A percentile compares a stretch with the other conserved stretches of the same genome.
Evolutionary conservation across 495 filamentous ascomycete genomes (phyloP).

Genomic region (Penicillium lagena): DNA sequence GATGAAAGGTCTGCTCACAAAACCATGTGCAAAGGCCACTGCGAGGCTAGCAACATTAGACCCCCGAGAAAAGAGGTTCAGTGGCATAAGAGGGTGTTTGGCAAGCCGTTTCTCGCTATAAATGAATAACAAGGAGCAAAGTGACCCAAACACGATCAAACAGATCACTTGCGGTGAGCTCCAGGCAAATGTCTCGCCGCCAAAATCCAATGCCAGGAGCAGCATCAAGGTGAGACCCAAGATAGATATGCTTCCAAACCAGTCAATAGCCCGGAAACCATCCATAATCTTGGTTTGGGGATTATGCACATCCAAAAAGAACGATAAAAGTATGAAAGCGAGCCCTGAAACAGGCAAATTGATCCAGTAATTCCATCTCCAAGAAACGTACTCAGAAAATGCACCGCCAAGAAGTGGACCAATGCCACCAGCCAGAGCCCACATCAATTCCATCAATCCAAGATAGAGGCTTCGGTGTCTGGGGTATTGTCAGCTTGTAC

Average conservation of each 20-base stretch:
- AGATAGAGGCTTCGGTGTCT: constrained; percentile 24
- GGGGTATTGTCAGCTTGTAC: too few relatives aligned
- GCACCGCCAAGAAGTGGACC: constrained; percentile 21
- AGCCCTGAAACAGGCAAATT: constrained; percentile 59
- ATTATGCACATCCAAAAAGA: constrained; percentile 60
- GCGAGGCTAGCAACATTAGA: constrained; percentile 38
- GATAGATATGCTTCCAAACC: constrained; percentile 54
- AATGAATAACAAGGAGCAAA: constrained; percentile 51
- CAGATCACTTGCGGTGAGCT: constrained; percentile 62
- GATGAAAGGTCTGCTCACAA: background rate
- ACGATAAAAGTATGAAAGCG: constrained; percentile 51
- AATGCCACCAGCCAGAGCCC: constrained; percentile 24
- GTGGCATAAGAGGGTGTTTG: constrained; percentile 63
- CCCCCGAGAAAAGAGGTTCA: constrained; percentile 49
- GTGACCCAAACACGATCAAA: constrained; percentile 61
- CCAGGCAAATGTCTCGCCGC: constrained; percentile 63
- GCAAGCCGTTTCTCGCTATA: constrained; percentile 62
- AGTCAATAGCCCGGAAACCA: constrained; percentile 65
- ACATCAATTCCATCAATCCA: constrained; percentile 21
- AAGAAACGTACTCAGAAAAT: constrained; percentile 5
- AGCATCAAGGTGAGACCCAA: constrained; percentile 63
- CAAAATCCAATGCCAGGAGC: constrained; percentile 62
- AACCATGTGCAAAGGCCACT: constrained; percentile 32
- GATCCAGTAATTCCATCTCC: constrained; percentile 44
- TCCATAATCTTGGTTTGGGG: constrained; percentile 55